phyloP scores from a whole-genome alignment of 2,329 filamentous ascomycete species.

The Pseudogymnoascus sp. region DNA sequence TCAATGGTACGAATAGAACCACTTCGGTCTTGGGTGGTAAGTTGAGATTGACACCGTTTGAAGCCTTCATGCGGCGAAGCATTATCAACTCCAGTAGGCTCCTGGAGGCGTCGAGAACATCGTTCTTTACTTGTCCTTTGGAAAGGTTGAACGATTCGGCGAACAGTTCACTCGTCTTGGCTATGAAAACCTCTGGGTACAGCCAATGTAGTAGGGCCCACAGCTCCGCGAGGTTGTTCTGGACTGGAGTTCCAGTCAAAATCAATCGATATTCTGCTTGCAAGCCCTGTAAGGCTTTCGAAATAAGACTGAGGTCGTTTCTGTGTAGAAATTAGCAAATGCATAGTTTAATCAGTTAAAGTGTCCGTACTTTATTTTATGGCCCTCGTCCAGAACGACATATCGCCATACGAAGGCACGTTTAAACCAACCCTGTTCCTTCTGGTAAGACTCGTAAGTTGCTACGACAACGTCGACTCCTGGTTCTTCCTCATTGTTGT shows the following conservation, averaged over 20 bases:
- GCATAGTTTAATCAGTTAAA: conserved; percentile 14
- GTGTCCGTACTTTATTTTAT: conserved; percentile 33
- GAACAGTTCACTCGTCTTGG: conserved; percentile 44
- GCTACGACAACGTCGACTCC: conserved; percentile 40
- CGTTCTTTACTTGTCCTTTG: conserved; percentile 44
- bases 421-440: conserved; percentile 42
- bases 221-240: conserved; percentile 51
- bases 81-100: conserved; percentile 49
- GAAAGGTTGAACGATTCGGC: conserved; percentile 49
- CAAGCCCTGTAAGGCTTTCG: conserved; percentile 28
- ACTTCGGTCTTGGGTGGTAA: conserved; percentile 52
- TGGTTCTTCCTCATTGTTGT: conserved; percentile 24
- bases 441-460: conserved; percentile 42
- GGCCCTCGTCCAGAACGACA: conserved; percentile 46
- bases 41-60: conserved; percentile 45
- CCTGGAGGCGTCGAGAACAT: conserved; percentile 46
- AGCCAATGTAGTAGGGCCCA: conserved; percentile 53
- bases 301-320: conserved; percentile 34
- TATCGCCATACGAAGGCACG: conserved; percentile 45
- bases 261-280: conserved; percentile 31
- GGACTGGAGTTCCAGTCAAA: conserved; percentile 44
- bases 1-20: conserved; percentile 49
- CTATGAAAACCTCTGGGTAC: conserved; percentile 49
- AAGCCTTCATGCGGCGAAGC: conserved; percentile 51
- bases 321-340: neutral